phyloP scores from a whole-genome alignment of 2,329 filamentous ascomycete genomes.

The Trichoderma hamatum region DNA sequence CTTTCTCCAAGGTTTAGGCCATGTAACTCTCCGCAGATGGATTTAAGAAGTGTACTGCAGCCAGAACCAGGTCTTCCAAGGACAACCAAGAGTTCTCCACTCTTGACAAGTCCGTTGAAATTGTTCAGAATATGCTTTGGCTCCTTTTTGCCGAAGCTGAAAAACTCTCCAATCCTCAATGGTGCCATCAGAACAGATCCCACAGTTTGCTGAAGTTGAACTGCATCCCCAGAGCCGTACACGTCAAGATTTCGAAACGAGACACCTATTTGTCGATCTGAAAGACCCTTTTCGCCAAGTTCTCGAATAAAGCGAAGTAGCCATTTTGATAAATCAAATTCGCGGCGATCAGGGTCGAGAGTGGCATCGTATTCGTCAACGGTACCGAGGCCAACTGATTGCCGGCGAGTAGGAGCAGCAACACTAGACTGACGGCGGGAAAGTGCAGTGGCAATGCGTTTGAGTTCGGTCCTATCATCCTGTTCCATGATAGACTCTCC shows the following conservation, averaged over 20 bases:
- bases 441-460: slow-evolving; percentile 45
- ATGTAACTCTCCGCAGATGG: slow-evolving; percentile 61
- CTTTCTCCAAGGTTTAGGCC: slow-evolving; percentile 56
- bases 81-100: slow-evolving; percentile 70
- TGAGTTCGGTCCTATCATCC: slow-evolving; percentile 42
- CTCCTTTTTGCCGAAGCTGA: slow-evolving; percentile 50
- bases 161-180: slow-evolving; percentile 58
- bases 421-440: slow-evolving; percentile 41
- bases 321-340: slow-evolving; percentile 50
- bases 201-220: slow-evolving; percentile 72
- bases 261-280: slow-evolving; percentile 58
- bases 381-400: slow-evolving; percentile 29
- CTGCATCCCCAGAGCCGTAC: slow-evolving; percentile 65
- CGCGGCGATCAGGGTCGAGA: slow-evolving; percentile 43
- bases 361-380: slow-evolving; percentile 38
- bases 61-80: slow-evolving; percentile 68
- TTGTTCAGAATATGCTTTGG: slow-evolving; percentile 63
- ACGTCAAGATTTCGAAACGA: slow-evolving; percentile 68
- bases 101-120: slow-evolving; percentile 66
- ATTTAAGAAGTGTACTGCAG: slow-evolving; percentile 66
- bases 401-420: slow-evolving; percentile 21
- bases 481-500: slow-evolving; percentile 37
- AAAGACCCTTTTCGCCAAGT: slow-evolving; percentile 59
- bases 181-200: slow-evolving; percentile 61
- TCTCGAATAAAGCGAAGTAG: slow-evolving; percentile 43